phyloP scores from a whole-genome alignment of 148 eudicot species.

The Vaccinium corymbosum region DNA sequence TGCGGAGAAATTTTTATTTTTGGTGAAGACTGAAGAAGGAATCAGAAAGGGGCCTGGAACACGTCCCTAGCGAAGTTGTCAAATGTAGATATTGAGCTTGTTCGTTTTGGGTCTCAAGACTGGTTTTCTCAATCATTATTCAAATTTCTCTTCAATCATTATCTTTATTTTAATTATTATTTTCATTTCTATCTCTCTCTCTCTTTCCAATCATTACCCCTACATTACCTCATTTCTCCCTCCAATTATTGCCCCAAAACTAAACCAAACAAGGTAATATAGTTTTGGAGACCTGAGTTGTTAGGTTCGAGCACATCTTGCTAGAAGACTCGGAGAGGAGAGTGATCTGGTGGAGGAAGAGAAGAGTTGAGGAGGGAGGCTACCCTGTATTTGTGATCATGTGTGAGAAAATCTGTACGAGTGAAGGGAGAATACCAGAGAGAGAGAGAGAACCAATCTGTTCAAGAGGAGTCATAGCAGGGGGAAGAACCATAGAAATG shows the following conservation, averaged over 20 bases:
- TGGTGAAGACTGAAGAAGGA: not conserved
- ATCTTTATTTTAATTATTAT: no score
- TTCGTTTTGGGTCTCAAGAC: no score
- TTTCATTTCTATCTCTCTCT: no score
- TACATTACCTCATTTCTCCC: no score
- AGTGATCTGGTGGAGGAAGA: not conserved
- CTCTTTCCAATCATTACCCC: no score
- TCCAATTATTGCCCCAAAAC: no score
- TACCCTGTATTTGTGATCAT: not conserved
- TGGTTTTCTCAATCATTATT: no score
- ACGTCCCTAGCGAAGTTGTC: not conserved
- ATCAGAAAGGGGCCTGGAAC: not conserved
- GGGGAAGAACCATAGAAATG: not conserved
- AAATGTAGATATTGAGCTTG: not conserved
- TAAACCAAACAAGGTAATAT: not conserved
- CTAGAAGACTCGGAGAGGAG: not conserved
- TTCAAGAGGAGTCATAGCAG: not conserved
- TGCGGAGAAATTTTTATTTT: not conserved
- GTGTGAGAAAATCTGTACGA: not conserved
- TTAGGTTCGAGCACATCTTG: not conserved
- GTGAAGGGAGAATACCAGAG: not conserved
- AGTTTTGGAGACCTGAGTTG: not conserved
- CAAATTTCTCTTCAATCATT: no score
- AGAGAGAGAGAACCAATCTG: not conserved
- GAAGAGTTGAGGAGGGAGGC: not conserved